Base-by-base conservation (phyloP, 1,139 yeast genomes). In the Starmera stellimalicola region DNA sequence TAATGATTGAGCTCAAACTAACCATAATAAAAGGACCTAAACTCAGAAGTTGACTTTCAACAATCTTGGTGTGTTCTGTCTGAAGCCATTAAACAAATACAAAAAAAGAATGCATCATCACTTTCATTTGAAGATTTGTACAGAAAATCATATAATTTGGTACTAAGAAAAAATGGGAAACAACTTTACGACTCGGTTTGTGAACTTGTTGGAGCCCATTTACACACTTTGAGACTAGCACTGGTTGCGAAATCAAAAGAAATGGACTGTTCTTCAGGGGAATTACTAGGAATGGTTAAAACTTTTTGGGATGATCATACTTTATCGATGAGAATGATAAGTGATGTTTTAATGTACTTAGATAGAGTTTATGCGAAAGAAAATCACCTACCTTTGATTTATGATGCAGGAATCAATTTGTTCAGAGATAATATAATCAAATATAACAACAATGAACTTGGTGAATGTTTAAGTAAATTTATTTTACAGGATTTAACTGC, bases 271-370 rank as follows among this genome's bases (percentile, higher is more conserved):
- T 8, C 15, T 18, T 10, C 44, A 11, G 31, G 59, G 32, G 62
- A 57, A 30, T 68, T 77, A 33, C 55, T 84, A 44, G 62, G 61
- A 27, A 54, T 57, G 7, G 57, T 80, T 4, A 60, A 71, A 19
- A 47, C 47, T 16, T 73, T 69, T 34, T 91, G 97, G 97, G 67
- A 71, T 30, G 84, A 79, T 33, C 93, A 83, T 54, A 59, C 78
- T 28, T 66, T 77, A 31, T 70, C 84, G 32, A 80, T 87, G 79
- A 68, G 82, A 43, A 76, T 83, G 65, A 72, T 88, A 27, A 73
- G 93, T 44, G 96, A 91, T 53, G 82, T 91, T 5, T 60, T 87
- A 55, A 79, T 87, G 83, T 91, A 91, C 51, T 60, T 91, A 49
- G 70, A 91, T 52, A 69, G 95, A 29, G 95, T 85, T 0, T 85